Evolutionary conservation across 2,329 filamentous ascomycete genomes (phyloP).

Genomic region (Chaetomiaceae sp.): DNA sequence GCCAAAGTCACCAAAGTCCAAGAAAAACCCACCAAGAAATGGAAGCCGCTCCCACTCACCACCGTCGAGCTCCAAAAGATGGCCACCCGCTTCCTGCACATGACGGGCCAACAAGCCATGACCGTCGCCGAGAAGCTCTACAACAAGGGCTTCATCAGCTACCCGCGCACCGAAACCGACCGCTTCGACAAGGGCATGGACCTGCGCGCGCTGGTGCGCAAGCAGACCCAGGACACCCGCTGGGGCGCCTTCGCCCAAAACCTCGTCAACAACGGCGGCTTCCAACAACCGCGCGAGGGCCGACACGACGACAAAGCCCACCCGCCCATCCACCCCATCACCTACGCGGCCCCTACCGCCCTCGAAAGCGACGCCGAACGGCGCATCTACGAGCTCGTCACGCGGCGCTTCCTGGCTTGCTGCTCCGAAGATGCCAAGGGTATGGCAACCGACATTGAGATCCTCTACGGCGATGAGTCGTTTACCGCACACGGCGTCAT

Average conservation of each 20-base stretch:
- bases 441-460: slow-evolving; percentile 76
- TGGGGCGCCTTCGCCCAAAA: slow-evolving; percentile 81
- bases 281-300: slow-evolving; percentile 76
- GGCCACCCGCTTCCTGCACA: slow-evolving; percentile 80
- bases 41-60: slow-evolving; percentile 87
- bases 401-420: slow-evolving; percentile 87
- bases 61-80: slow-evolving; percentile 97
- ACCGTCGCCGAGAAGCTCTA: slow-evolving; percentile 81
- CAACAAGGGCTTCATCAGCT: slow-evolving; percentile 93
- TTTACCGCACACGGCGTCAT: slow-evolving; percentile 81
- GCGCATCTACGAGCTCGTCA: slow-evolving; percentile 87
- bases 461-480: slow-evolving; percentile 75
- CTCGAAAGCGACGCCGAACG: slow-evolving; percentile 63
- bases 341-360: slow-evolving; percentile 67
- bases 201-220: slow-evolving; percentile 71
- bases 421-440: slow-evolving; percentile 93
- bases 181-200: slow-evolving; percentile 90
- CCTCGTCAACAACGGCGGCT: slow-evolving; percentile 68
- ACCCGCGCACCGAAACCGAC: slow-evolving; percentile 95
- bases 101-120: slow-evolving; percentile 91
- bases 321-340: slow-evolving; percentile 92
- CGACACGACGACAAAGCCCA: slow-evolving; percentile 94
- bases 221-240: slow-evolving; percentile 68
- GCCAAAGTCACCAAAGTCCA: slow-evolving; percentile 81
- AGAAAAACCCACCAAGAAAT: slow-evolving; percentile 89